A percentile compares a stretch with the other conserved stretches of the same genome.
Conservation (phyloP, 108 stramenopile species). For the Chaetoceros tenuissimus region DNA sequence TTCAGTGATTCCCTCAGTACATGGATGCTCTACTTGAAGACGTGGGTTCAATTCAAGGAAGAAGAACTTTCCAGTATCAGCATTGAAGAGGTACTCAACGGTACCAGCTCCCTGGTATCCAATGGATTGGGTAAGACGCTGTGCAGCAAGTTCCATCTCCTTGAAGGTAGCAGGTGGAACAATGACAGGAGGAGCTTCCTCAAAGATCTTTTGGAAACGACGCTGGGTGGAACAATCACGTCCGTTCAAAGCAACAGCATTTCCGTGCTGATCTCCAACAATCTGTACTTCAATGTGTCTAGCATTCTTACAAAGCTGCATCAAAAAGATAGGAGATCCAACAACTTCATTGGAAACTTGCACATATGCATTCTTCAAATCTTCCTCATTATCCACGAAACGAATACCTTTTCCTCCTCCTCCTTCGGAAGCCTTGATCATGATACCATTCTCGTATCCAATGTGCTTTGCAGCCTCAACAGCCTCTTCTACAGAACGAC, state of each 20-base stretch:
- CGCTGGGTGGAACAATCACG: slow-evolving; percentile 98
- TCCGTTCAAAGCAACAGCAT: slow-evolving; percentile 93
- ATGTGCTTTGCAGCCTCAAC: slow-evolving; percentile 84
- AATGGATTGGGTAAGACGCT: slow-evolving; percentile 89
- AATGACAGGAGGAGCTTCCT: slow-evolving; percentile 92
- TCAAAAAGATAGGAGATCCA: slow-evolving; percentile 95
- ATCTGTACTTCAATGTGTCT: slow-evolving; percentile 99
- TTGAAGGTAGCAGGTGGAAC: slow-evolving; percentile 79
- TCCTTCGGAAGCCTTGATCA: slow-evolving; percentile 98
- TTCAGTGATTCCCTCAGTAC: slow-evolving; percentile 87
- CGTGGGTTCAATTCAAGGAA: slow-evolving; percentile 99
- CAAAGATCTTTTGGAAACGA: slow-evolving; percentile 99
- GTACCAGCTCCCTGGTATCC: slow-evolving; percentile 98
- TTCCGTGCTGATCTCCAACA: slow-evolving; percentile 95
- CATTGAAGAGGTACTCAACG: slow-evolving; percentile 98
- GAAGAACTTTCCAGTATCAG: slow-evolving; percentile 86
- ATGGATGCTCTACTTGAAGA: slow-evolving; percentile 97
- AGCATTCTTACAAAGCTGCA: slow-evolving; percentile 97
- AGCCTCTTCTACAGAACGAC: slow-evolving; percentile 87
- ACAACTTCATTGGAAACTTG: slow-evolving; percentile 92
- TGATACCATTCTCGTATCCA: slow-evolving; percentile 94
- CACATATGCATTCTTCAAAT: slow-evolving; percentile 71
- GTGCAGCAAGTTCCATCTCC: slow-evolving; percentile 92
- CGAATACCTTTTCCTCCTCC: slow-evolving; percentile 99
- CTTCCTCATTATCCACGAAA: slow-evolving; percentile 85